Conservation (phyloP, 2,329 filamentous ascomycete genomes). For the Alternaria gaisen region DNA sequence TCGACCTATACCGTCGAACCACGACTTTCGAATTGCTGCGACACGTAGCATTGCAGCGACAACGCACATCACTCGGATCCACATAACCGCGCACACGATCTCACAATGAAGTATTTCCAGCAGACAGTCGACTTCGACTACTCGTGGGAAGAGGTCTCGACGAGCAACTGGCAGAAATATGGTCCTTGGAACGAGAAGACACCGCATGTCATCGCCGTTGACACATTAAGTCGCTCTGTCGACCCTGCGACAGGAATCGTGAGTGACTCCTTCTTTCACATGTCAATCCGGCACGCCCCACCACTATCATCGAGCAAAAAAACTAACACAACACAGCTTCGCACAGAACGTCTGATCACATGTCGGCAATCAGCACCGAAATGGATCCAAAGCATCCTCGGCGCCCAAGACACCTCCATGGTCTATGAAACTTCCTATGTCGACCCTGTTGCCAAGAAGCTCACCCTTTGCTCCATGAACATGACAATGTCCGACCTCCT, state of each 20-base stretch:
- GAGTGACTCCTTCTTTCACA: constrained; percentile 49
- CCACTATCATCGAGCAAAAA: constrained; percentile 1
- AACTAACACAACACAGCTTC: constrained; percentile 60
- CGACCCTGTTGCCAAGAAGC: constrained; percentile 80
- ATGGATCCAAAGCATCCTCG: constrained; percentile 83
- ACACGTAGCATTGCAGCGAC: constrained; percentile 11
- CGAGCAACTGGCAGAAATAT: constrained; percentile 98
- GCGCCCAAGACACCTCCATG: constrained; percentile 80
- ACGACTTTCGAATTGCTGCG: background rate
- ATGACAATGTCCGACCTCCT: constrained; percentile 91
- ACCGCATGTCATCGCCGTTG: constrained; percentile 94
- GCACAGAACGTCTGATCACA: constrained; percentile 74
- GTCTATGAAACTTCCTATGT: constrained; percentile 98
- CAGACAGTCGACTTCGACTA: constrained; percentile 92
- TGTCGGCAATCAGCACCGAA: constrained; percentile 74
- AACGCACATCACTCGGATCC: background rate
- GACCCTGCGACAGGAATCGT: constrained; percentile 73
- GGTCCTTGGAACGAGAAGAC: constrained; percentile 99
- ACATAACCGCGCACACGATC: constrained; percentile 6
- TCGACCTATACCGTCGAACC: constrained; percentile 1
- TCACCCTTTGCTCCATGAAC: constrained; percentile 97
- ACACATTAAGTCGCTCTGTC: constrained; percentile 80
- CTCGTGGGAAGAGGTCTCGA: constrained; percentile 98
- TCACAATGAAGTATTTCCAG: constrained; percentile 90
- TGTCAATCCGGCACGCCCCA: constrained; percentile 11